A percentile compares a stretch with the other conserved stretches of the same genome.
phyloP scores from a whole-genome alignment of 2,329 filamentous ascomycete species.

The Stemphylium lycopersici region DNA sequence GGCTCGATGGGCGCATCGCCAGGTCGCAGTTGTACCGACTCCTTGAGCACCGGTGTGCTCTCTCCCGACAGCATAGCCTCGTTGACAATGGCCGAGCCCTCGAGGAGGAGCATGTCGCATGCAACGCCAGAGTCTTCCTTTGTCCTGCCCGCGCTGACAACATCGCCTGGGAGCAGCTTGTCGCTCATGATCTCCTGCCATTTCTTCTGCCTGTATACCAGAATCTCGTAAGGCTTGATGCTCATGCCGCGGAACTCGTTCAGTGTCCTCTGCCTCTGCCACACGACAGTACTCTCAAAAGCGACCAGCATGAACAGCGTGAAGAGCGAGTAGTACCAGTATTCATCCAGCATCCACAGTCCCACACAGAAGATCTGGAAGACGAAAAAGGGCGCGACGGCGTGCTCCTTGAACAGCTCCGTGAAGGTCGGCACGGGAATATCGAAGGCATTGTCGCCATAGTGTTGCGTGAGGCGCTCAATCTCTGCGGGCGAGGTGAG shows the following conservation, averaged over 20 bases:
- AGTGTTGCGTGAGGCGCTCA: slow-evolving; percentile 83
- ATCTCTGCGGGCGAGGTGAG: slow-evolving; percentile 77
- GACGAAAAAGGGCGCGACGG: slow-evolving; percentile 98
- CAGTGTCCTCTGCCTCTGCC: slow-evolving; percentile 95
- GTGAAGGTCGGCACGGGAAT: slow-evolving; percentile 95
- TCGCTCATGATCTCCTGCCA: slow-evolving; percentile 92
- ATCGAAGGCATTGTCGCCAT: slow-evolving; percentile 95
- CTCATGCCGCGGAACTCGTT: slow-evolving; percentile 99
- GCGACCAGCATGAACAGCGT: slow-evolving; percentile 97
- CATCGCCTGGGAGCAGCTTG: slow-evolving; percentile 87
- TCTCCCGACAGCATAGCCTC: slow-evolving; percentile 99
- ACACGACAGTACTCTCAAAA: slow-evolving; percentile 98
- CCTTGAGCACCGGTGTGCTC: slow-evolving; percentile 94
- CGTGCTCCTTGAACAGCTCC: slow-evolving; percentile 97
- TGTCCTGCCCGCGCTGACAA: slow-evolving; percentile 89
- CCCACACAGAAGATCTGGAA: slow-evolving; percentile 99
- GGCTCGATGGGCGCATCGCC: slow-evolving; percentile 79
- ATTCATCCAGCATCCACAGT: slow-evolving; percentile 98
- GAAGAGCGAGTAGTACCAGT: slow-evolving; percentile 99
- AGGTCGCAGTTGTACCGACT: slow-evolving; percentile 90
- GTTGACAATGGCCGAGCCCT: slow-evolving; percentile 96
- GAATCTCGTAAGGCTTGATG: slow-evolving; percentile 97
- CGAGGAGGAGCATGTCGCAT: slow-evolving; percentile 94
- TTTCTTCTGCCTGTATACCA: slow-evolving; percentile 83
- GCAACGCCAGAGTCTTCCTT: slow-evolving; percentile 97